Base-by-base conservation (phyloP, 257 asterid genomes). In the Solanum rostratum region DNA sequence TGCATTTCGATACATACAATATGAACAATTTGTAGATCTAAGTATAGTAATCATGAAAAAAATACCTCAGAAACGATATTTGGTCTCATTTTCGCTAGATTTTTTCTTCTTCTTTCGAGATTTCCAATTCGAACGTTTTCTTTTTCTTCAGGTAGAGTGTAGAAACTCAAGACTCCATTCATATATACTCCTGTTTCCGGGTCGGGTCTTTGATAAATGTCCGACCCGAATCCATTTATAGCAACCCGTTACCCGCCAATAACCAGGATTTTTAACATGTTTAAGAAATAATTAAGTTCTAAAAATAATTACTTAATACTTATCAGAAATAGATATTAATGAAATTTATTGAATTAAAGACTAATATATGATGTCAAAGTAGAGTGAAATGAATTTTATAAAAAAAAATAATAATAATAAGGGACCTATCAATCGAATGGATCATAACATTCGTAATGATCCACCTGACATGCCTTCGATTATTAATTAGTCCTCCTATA, bases 51-150 rank as follows among this genome's bases (percentile, higher is more conserved):
- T n/a, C 0, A 3, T 10, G 39, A 6, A 66, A 22, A 37, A 12
- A 33, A n/a, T 86, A 95, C 98, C 98, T 93, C 98, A 82, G 98
- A 88, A 45, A 95, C 98, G 84, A 95, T 86, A 92, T 90, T 95
- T 30, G 98, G 84, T 91, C 98, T 91, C 98, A 95, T 95, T 82
- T 85, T 84, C 22, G 30, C 81, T 2, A 1, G 10, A 4, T 80
- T 80, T 60, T 83, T 83, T 49, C 49, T 85, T 37, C 88, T 83
- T 83, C 84, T 84, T 90, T 86, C 90, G 88, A 85, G 91, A 71
- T 85, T 60, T 88, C 76, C 87, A 83, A 86, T 49, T 80, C 60
- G 87, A 80, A 62, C 57, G 80, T 86, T 79, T 8, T 4, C 78
- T 70, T 83, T 70, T 73, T 70, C 80, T 76, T 70, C 83, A 86